phyloP scores from a whole-genome alignment of 2,329 filamentous ascomycete species.

The Cladosporium oxysporum region DNA sequence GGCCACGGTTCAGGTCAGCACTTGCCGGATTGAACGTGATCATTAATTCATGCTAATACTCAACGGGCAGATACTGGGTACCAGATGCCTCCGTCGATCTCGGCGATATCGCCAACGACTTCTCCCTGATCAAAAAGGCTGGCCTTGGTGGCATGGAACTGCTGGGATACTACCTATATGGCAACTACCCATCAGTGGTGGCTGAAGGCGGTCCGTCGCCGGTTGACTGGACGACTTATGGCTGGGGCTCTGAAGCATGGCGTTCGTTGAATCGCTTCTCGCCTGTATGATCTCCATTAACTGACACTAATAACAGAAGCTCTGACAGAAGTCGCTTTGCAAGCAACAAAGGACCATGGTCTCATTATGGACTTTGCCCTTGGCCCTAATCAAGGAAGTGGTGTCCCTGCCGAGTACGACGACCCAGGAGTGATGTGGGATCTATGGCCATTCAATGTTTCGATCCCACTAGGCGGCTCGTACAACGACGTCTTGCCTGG shows the following conservation, averaged over 20 bases:
- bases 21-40: background rate
- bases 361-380: constrained; percentile 50
- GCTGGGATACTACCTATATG: constrained; percentile 44
- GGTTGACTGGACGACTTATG: constrained; percentile 43
- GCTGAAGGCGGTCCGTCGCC: constrained; percentile 28
- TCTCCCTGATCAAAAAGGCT: constrained; percentile 34
- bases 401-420: constrained; percentile 43
- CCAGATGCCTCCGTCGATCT: constrained; percentile 41
- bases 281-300: background rate
- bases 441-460: constrained; percentile 35
- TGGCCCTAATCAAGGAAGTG: constrained; percentile 52
- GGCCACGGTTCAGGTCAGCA: constrained; percentile 31
- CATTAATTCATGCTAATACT: background rate
- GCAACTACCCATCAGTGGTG: constrained; percentile 28
- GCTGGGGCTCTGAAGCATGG: constrained; percentile 44
- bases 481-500: constrained; percentile 41
- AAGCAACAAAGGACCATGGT: constrained; percentile 40
- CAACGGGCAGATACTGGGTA: constrained; percentile 40
- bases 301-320: constrained; percentile 19
- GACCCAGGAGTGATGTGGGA: constrained; percentile 42
- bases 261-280: background rate
- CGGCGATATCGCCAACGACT: constrained; percentile 35
- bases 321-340: constrained; percentile 33
- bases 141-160: constrained; percentile 45
- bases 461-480: constrained; percentile 32